Base-by-base conservation (phyloP, 164 flowering plant genomes). In the Nymphaea thermarum region DNA sequence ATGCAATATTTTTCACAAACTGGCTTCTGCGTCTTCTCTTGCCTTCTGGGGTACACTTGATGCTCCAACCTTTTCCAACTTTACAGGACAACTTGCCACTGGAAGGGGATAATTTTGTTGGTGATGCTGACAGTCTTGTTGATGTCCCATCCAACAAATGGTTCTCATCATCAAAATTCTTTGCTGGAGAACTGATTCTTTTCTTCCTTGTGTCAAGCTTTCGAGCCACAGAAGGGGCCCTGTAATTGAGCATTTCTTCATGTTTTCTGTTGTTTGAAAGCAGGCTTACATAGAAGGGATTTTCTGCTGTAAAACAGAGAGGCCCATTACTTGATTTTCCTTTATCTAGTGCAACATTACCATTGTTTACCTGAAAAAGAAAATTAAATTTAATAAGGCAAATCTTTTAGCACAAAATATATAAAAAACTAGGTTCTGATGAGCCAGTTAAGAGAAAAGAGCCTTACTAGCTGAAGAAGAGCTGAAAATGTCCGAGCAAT, bases 401-500 rank as follows among this genome's bases (percentile, higher is more conserved):
- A 5, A 36, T 6, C 8, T 61, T 61, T 8, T n/a, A 61, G 36
- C 42, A 61, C 6, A 6, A 61, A 36, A 17, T n/a, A 61, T 8
- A 6, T 3, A 8, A 61, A 3, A 61, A n/a, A 61, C 7, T 17
- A 61, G 11, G 64, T 61, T n/a, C 8, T 61, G 16, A 17, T n/a
- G 64, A 6, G 42, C 3, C 36, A 25, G 36, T n/a, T 61, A 17
- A n/a, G 15, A 61, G 6, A 61, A 36, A 66, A 57, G 60, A 15
- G 61, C 69, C 63, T 79, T 84, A 94, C 99, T 92, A 95, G 74
- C 75, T 90, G 98, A 63, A 92, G 86, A 68, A 95, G 87, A 4
- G 99, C 92, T 74, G 96, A 87, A 71, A 95, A 95, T 55, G 84
- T 81, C 73, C 99, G 81, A 43, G 96, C 92, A 76, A 95, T 84